Evolutionary conservation across 1,284 basidiomycete genomes (phyloP), one percentile per base, ranked within the genome.

Genomic region (Tremellales sp.): DNA sequence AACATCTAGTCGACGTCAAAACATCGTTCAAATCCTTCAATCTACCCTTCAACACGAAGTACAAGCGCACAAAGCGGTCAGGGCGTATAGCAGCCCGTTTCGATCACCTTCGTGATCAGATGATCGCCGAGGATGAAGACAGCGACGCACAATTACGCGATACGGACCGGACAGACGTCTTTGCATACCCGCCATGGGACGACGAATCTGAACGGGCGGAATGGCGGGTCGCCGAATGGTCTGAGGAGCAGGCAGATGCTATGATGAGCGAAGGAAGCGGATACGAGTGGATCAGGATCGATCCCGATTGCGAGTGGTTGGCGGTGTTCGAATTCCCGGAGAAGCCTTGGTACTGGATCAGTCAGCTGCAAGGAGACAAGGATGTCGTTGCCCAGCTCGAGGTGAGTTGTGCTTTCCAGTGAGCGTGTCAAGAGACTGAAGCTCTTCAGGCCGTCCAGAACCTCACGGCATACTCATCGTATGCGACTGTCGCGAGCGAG

Each of bases 21-120:
- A 82, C 82, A 19, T 75, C 83, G 1, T 87, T 87, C 75, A 97
- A 96, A 70, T 84, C 87, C 12, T 97, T 90, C 68, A 91, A 96
- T 65, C 91, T 98, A 0, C 93, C 96, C 1, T 98, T 97, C 80
- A 98, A 98, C 72, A 97, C 94, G n/a, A 98, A 97, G 74, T 97
- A 97, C 76, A 98, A 97, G 75, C 89, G 96, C 55, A 89, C 97
- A 15, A 81, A 93, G 45, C 81, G 94, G 29, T 67, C 67, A 1
- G 70, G 68, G 15, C 65, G 65, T 43, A 96, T 96, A 62, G 82
- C 96, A 42, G 92, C 93, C 7, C 82, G 93, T 27, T 92, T 67
- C 48, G 57, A 58, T 51, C 61, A 96, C 72, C 87, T 89, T 1
- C 90, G 90, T 3, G 91, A 92, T 4, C 89, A 90, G 54, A 87